Percentiles rank a stretch among this genome's conserved stretches.
phyloP scores from a whole-genome alignment of 768 basidiomycete species.

The Calvatia gigantea region DNA sequence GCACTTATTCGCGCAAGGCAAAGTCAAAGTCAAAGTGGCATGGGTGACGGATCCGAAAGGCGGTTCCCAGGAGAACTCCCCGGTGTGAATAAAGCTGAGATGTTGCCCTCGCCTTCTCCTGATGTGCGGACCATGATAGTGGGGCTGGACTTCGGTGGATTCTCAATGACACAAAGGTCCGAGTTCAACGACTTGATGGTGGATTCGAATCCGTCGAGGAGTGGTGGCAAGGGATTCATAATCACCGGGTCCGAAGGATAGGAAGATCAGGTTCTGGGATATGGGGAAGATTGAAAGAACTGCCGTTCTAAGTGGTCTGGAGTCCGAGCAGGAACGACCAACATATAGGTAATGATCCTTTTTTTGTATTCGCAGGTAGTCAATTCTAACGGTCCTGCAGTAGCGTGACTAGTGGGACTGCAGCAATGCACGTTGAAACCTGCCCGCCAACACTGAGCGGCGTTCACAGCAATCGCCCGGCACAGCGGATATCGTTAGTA shows the following conservation, averaged over 20 bases:
- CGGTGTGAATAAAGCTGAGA: slow-evolving; percentile 16
- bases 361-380: not conserved
- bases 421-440: slow-evolving; percentile 59
- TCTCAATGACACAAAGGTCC: slow-evolving; percentile 47
- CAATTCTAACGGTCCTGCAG: slow-evolving; percentile 14
- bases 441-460: slow-evolving; percentile 46
- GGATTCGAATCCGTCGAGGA: slow-evolving; percentile 36
- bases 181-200: slow-evolving; percentile 43
- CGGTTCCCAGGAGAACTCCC: slow-evolving; percentile 12
- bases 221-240: slow-evolving; percentile 61
- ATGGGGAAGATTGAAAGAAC: slow-evolving; percentile 70
- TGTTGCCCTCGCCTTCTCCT: slow-evolving; percentile 46
- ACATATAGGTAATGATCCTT: slow-evolving; percentile 58
- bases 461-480: slow-evolving; percentile 60
- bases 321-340: slow-evolving; percentile 72
- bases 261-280: slow-evolving; percentile 87
- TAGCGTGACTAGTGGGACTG: slow-evolving; percentile 36
- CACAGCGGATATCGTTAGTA: slow-evolving; percentile 74
- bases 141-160: slow-evolving; percentile 77
- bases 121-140: slow-evolving; percentile 70
- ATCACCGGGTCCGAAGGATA: slow-evolving; percentile 90
- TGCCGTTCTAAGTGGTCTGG: slow-evolving; percentile 73
- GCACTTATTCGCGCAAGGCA: slow-evolving; percentile 59
- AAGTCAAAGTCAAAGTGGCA: slow-evolving; percentile 11
- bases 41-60: slow-evolving; percentile 21